Evolutionary conservation across 768 basidiomycete genomes (phyloP).

Genomic region (Russula sp.): DNA sequence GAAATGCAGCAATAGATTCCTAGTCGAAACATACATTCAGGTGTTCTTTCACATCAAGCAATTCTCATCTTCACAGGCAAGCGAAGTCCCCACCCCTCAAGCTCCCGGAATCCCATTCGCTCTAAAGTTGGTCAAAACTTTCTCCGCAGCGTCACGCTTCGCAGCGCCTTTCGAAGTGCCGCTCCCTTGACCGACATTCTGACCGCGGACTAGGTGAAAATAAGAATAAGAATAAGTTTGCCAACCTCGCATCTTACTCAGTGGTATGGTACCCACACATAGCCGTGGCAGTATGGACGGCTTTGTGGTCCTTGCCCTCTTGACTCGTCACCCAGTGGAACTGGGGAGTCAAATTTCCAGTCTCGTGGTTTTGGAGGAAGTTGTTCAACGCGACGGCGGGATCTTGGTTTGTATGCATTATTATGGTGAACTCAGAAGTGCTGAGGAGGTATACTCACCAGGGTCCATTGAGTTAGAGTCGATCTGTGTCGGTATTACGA

Average conservation of each 20-base stretch:
- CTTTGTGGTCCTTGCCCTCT: neutral
- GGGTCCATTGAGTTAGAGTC: neutral
- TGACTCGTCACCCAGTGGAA: neutral
- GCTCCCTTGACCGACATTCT: neutral
- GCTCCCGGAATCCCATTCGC: neutral
- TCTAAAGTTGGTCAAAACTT: neutral
- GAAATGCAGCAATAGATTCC: neutral
- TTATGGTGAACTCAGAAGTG: neutral
- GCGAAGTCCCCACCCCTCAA: neutral
- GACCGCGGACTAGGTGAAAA: neutral
- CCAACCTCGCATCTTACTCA: neutral
- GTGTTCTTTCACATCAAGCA: neutral
- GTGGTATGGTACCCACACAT: neutral
- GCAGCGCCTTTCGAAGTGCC: neutral
- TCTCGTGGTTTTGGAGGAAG: neutral
- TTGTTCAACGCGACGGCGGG: neutral
- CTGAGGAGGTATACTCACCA: neutral
- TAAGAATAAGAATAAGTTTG: neutral
- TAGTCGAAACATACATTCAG: neutral
- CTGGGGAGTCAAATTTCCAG: neutral
- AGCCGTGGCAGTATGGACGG: neutral
- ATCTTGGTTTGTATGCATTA: neutral
- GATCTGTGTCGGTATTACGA: neutral
- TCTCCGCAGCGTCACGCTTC: neutral
- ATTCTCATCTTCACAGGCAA: neutral